These are phyloP conservation scores for Chlorella sp. DNA, from an alignment of 139 green algal genomes.

Conservation along the genomic window DNA sequence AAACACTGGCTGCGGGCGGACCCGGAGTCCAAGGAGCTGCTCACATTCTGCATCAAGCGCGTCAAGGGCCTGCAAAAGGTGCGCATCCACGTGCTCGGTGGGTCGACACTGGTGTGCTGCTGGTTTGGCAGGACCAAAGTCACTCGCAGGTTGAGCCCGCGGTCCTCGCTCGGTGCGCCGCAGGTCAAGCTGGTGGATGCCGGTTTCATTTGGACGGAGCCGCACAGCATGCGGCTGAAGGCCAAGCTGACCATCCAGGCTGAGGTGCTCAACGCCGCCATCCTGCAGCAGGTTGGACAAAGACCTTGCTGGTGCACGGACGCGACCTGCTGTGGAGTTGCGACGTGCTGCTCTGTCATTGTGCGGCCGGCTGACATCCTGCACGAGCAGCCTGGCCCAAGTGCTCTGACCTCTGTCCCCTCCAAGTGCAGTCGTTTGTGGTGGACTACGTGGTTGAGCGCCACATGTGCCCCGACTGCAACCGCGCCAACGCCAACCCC, in stretches of 20 bases:
- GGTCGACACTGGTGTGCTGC: too few relatives aligned
- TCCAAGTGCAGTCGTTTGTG: conserved; percentile 79
- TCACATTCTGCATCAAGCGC: conserved; percentile 96
- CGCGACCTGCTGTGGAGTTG: too few relatives aligned
- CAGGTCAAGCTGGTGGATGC: conserved; percentile 98
- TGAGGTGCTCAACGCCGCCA: conserved; percentile 95
- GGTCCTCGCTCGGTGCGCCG: too few relatives aligned
- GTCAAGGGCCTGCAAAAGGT: conserved; percentile 88
- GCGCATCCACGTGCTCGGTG: too few relatives aligned
- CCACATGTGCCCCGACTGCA: conserved; percentile 96
- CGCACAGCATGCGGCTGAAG: conserved; percentile 96
- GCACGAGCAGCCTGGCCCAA: too few relatives aligned
- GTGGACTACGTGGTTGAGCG: conserved; percentile 94
- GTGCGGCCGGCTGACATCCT: too few relatives aligned
- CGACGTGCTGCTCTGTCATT: too few relatives aligned
- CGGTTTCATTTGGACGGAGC: conserved; percentile 99
- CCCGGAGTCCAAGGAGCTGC: conserved; percentile 95
- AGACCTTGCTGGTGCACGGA: not conserved
- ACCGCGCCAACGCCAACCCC: conserved; percentile 84
- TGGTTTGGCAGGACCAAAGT: too few relatives aligned
- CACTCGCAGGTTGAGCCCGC: too few relatives aligned
- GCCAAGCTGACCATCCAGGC: conserved; percentile 93
- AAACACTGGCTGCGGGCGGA: conserved; percentile 93
- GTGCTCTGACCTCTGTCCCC: not conserved
- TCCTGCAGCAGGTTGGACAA: conserved; percentile 78